Base-by-base conservation (phyloP, 1,284 basidiomycete genomes). In the Apiotrichum akiyoshidainum region DNA sequence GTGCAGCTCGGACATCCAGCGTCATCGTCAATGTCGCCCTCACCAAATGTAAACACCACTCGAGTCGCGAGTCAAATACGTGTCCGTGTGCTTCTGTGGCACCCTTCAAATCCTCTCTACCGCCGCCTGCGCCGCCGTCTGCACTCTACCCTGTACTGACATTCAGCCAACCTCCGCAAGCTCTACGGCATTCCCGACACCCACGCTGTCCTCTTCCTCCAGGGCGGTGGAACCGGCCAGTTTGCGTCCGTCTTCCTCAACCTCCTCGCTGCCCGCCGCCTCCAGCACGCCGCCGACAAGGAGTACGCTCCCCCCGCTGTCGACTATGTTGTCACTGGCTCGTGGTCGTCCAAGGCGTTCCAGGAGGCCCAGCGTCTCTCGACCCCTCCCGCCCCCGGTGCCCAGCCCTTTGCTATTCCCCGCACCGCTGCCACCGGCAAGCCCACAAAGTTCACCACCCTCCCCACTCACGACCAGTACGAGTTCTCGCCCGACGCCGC, bases 201-300 rank as follows among this genome's bases (percentile, higher is more conserved):
- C n/a, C 92, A 96, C 78, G 81, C 84, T 48, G 84, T 97, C 69
- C 83, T 97, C 52, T 94, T 96, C 81, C 85, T 89, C 47, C 93
- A 96, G 80, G 94, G 93, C 49, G 93, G 93, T 45, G 93, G 91
- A 16, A 87, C 89, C 1, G 84, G 82, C 41, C 92, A 96, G 78
- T 97, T 97, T 80, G 89, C 91, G 35, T 87, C 89, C 39, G 85
- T 90, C 65, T 87, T 94, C 6, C 81, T 93, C 68, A 97, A 97
- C 80, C 82, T 96, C 72, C 84, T 94, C 57, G 68, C 75, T 1
- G 64, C 65, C 52, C 68, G 72, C 54, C 83, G 83, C 31, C 79
- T 92, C 45, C 80, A 87, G 39, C 80, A 87, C 66, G 77, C 83
- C 40, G 81, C 84, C 31, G 73, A 80, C 44, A 17, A 52, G 59